Base-by-base conservation (phyloP, 495 filamentous ascomycete genomes). In the Letharia lupina region DNA sequence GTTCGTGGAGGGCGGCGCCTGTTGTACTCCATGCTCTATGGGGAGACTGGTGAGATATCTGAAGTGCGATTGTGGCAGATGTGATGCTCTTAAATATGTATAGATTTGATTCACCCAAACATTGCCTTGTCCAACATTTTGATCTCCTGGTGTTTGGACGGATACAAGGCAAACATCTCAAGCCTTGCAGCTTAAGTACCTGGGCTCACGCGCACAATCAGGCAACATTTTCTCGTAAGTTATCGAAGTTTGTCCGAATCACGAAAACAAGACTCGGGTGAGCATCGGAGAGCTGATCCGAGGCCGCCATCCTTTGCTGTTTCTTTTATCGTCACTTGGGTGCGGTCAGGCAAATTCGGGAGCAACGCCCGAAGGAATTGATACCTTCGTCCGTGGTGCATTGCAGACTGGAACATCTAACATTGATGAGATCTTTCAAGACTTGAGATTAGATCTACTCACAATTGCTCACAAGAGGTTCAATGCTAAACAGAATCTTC, bases 261-360 rank as follows among this genome's bases (percentile, higher is more conserved):
- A 56, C 52, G 52, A 56, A 56, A 56, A 56, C 52, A 16, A 35
- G 13, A 8, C 12, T 33, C 52, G 52, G 52, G 52, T 56, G 52
- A 35, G 52, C 5, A 2, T 18, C 52, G 28, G 52, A 56, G 28
- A 28, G 4, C 13, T 16, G 31, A 33, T 6, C 6, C 4, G 31
- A 8, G 52, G 31, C 52, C 28, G 35, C 31, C 28, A 8, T 5
- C 5, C 16, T 56, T 56, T 35, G 13, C 52, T 35, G 9, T 35
- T 13, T 16, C 35, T 13, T 56, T 35, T 35, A 33, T 35, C 52
- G 52, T 56, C 13, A 18, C 28, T 56, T 16, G 35, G 13, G 44
- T 47, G 7, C 18, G 20, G 44, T 47, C 44, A 47, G 44, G 44
- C 44, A 47, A 47, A 47, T 8, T 33, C 31, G 52, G 52, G 52